Evolutionary conservation across 495 filamentous ascomycete species (phyloP), one percentile per base, ranked within the genome.

Genomic region (Polyplosphaeria fusca): DNA sequence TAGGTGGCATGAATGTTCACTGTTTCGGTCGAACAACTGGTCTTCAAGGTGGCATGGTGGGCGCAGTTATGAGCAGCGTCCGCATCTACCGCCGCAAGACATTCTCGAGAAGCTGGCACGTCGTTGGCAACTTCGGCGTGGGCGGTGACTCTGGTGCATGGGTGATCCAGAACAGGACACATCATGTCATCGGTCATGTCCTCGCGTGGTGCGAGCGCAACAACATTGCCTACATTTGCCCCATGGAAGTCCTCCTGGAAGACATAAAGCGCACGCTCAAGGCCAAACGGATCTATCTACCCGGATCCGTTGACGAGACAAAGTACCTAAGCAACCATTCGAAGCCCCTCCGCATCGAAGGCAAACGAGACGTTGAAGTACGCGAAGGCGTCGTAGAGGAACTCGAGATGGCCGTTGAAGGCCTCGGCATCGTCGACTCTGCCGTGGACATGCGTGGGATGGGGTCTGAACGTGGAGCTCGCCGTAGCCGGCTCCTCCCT

Each of bases 81-180:
- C 91, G 88, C 66, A 82, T 97, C 19, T 83, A 86, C 60, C 88
- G 88, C 2, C 85, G 92, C 38, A 76, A 82, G 26, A 89, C 89
- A 2, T 89, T 89, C 16, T 87, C 85, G 22, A 84, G 86, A 23
- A 89, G 85, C 59, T 96, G 89, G 76, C 84, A 86, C 61, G 83
- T 96, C 39, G 79, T 79, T 41, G 86, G 86, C 32, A 80, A 79
- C 35, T 86, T 87, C 66, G 85, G 85, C 69, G 85, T 90, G 37
- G 89, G 89, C 20, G 92, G 92, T 18, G 91, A 97, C 68, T 91
- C 86, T 11, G 92, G 92, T 14, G 90, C 92, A 16, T 96, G 92
- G 92, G 81, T 97, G 14, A 84, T 96, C 52, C 88, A 94, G 59
- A 87, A 89, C 52, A 77, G 80, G 5, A 76, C 82, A 16, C 89